Evolutionary conservation across 2,329 filamentous ascomycete genomes (phyloP).

Genomic region (Monosporascus sp.): DNA sequence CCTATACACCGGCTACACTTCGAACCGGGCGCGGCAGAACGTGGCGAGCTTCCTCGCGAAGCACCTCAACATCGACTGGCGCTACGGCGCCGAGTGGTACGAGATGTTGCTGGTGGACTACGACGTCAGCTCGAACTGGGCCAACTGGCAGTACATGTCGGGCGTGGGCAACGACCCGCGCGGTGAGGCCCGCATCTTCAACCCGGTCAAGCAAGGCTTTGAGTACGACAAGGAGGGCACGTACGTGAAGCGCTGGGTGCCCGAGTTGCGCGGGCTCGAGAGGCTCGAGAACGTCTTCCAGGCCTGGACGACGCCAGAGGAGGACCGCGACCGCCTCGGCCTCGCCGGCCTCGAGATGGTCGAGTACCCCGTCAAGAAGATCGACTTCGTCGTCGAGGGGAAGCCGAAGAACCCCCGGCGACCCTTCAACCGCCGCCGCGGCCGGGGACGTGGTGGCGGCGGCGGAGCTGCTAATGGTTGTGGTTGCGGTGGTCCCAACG

Average conservation of each 20-base stretch:
- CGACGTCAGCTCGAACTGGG: constrained; percentile 72
- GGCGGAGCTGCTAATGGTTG: background rate
- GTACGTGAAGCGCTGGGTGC: constrained; percentile 70
- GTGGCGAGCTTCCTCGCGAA: constrained; percentile 70
- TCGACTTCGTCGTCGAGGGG: constrained; percentile 55
- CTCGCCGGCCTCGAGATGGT: constrained; percentile 58
- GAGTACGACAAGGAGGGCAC: constrained; percentile 67
- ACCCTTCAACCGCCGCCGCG: constrained; percentile 26
- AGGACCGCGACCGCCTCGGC: constrained; percentile 51
- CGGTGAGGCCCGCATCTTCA: constrained; percentile 68
- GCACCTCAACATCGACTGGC: constrained; percentile 72
- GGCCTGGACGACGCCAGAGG: constrained; percentile 56
- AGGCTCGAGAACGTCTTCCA: constrained; percentile 60
- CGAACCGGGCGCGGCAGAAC: constrained; percentile 70
- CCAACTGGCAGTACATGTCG: constrained; percentile 77
- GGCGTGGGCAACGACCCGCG: constrained; percentile 77
- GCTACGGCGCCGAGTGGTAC: constrained; percentile 77
- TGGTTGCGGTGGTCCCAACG: background rate
- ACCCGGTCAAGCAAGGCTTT: constrained; percentile 73
- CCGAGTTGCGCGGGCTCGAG: constrained; percentile 54
- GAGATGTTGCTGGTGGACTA: constrained; percentile 71
- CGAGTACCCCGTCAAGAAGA: constrained; percentile 58
- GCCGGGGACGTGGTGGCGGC: constrained; percentile 17
- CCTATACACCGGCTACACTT: constrained; percentile 70
- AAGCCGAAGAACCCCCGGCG: constrained; percentile 35